Evolutionary conservation across 2,329 filamentous ascomycete species (phyloP).

Genomic region (Pyricularia pennisetigena): DNA sequence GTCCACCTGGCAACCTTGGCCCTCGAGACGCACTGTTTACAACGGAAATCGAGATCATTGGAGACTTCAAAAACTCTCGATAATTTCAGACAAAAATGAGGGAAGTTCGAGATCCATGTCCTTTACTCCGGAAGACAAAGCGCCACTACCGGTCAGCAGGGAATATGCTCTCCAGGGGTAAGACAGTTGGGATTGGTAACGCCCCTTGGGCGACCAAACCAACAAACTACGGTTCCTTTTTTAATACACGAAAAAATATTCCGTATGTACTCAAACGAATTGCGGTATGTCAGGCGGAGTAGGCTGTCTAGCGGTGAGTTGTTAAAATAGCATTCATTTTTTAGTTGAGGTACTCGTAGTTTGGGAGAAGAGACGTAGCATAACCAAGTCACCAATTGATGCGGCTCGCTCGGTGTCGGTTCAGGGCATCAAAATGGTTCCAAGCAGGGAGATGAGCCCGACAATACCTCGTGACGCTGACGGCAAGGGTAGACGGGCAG

Average conservation of each 20-base stretch:
- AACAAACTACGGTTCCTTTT: not conserved
- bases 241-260: not conserved
- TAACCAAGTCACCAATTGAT: not conserved
- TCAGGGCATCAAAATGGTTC: not conserved
- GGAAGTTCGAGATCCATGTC: not conserved
- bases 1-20: not conserved
- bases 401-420: not conserved
- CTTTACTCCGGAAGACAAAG: not conserved
- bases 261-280: not conserved
- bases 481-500: not conserved
- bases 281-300: not conserved
- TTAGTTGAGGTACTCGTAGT: not conserved
- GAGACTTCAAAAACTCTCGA: not conserved
- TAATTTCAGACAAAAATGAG: not conserved
- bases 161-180: not conserved
- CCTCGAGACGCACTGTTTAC: not conserved
- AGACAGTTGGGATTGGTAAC: not conserved
- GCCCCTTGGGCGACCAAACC: not conserved
- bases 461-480: not conserved
- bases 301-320: not conserved
- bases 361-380: not conserved
- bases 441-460: not conserved
- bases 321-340: not conserved
- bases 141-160: not conserved
- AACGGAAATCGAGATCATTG: not conserved